Evolutionary conservation across 2,329 filamentous ascomycete genomes (phyloP).

Genomic region (Cladobotryum mycophilum): DNA sequence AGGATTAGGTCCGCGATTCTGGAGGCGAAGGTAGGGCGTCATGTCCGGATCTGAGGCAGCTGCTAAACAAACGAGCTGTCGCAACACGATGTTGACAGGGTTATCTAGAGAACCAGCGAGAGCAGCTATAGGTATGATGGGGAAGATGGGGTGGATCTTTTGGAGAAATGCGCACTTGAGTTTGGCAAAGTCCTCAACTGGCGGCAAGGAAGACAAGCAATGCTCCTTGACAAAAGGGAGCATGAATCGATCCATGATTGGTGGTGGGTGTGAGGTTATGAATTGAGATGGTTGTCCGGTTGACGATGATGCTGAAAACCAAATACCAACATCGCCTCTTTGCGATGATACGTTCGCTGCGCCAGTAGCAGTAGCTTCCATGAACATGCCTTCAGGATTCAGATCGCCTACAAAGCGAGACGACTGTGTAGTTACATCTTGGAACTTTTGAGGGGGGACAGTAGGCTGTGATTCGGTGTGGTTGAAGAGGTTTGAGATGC

Average conservation of each 20-base stretch:
- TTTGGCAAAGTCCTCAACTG: constrained; percentile 38
- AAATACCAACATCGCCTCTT: constrained; percentile 50
- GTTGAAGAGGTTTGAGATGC: not conserved
- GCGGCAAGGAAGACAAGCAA: constrained; percentile 43
- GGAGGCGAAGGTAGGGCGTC: constrained; percentile 38
- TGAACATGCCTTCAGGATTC: constrained; percentile 55
- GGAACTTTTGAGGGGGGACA: not conserved
- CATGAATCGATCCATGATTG: constrained; percentile 34
- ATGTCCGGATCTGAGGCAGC: constrained; percentile 45
- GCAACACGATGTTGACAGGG: constrained; percentile 38
- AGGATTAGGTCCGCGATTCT: constrained; percentile 30
- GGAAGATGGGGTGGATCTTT: constrained; percentile 50
- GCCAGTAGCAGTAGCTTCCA: constrained; percentile 42
- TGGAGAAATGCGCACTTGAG: constrained; percentile 43
- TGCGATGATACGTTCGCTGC: constrained; percentile 32
- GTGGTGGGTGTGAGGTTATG: constrained; percentile 31
- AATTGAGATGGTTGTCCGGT: constrained; percentile 29
- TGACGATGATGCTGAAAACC: constrained; percentile 33
- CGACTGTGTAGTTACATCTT: constrained; percentile 19
- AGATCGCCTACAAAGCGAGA: constrained; percentile 52
- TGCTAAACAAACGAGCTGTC: constrained; percentile 50
- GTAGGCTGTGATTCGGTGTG: not conserved
- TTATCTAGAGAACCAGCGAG: constrained; percentile 25
- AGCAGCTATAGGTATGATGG: constrained; percentile 38
- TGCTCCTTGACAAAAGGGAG: constrained; percentile 39